phyloP scores from a whole-genome alignment of 148 eudicot genomes.

The Beta vulgaris region DNA sequence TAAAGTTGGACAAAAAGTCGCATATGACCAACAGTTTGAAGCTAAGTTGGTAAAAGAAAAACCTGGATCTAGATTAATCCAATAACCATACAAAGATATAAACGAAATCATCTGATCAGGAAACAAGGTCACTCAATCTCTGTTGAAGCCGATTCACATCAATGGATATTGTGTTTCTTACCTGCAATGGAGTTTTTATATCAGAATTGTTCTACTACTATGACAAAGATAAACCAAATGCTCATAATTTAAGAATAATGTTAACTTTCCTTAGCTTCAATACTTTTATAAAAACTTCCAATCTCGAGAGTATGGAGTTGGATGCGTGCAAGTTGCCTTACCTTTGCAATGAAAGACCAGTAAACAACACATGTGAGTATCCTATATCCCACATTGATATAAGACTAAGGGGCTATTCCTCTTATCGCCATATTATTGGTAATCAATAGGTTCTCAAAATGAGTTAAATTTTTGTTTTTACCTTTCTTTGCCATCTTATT shows the following conservation, averaged over 20 bases:
- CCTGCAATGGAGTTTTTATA: constrained; percentile 12
- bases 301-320: not conserved
- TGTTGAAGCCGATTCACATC: constrained; percentile 27
- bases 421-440: no score
- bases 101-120: not conserved
- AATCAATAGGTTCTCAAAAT: no score
- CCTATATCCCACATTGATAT: no score
- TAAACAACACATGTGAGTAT: no score
- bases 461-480: no score
- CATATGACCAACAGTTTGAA: no score
- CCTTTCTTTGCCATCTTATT: no score
- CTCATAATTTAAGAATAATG: not conserved
- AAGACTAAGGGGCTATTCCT: no score
- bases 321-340: not conserved
- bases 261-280: not conserved
- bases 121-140: constrained; percentile 20
- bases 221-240: not conserved
- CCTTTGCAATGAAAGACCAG: no score
- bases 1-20: no score
- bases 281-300: not conserved
- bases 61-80: not conserved
- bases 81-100: not conserved
- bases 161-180: constrained; percentile 14
- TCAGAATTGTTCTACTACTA: not conserved
- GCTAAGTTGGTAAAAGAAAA: no score